phyloP scores from a whole-genome alignment of 345 rosid genomes.

The Citrus cavaleriei region DNA sequence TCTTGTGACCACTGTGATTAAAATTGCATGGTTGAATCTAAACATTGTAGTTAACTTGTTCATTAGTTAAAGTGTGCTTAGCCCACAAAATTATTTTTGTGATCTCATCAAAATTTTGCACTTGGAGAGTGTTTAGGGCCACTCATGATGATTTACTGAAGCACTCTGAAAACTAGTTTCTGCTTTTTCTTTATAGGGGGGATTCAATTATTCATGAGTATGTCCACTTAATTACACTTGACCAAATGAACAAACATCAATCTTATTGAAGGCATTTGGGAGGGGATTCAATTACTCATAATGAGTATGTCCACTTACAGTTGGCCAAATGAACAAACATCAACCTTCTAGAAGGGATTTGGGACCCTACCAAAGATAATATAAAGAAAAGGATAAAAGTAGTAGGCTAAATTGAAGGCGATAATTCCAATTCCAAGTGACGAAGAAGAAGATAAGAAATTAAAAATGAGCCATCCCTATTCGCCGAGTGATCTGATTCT shows the following conservation, averaged over 20 bases:
- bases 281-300: not conserved
- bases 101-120: not conserved
- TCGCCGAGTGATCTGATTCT: slow-evolving; percentile 72
- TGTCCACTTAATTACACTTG: too few species aligned
- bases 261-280: too few species aligned
- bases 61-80: not conserved
- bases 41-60: not conserved
- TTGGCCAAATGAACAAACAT: not conserved
- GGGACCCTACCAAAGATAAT: not conserved
- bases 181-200: not conserved
- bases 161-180: not conserved
- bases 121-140: not conserved
- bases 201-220: not conserved
- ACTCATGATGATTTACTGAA: not conserved
- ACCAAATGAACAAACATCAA: too few species aligned
- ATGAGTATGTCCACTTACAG: not conserved
- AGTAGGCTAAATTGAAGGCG: not conserved
- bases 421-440: too few species aligned
- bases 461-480: slow-evolving; percentile 51
- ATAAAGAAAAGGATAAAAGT: not conserved
- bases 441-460: too few species aligned
- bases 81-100: not conserved
- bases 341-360: not conserved
- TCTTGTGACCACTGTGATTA: slow-evolving; percentile 1
- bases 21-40: not conserved